These are phyloP conservation scores for Agrocybe chaxingu DNA, from an alignment of 768 basidiomycete genomes.

Conservation along the genomic window DNA sequence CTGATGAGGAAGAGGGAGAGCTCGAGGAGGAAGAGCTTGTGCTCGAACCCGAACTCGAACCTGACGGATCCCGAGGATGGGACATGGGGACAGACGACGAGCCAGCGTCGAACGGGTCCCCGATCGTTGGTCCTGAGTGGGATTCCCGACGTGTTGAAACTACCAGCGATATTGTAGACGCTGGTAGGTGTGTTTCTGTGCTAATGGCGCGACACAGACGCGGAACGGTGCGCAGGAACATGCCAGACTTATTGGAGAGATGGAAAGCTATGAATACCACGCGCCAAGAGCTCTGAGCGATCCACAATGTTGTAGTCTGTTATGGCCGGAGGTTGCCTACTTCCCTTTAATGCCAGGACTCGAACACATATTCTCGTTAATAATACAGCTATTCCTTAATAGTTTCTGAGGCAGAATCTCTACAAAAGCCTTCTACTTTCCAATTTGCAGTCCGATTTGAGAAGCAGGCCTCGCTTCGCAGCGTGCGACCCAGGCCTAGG, in stretches of 20 bases:
- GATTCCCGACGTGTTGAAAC: slow-evolving; percentile 3
- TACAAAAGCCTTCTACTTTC: neutral
- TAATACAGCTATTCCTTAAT: slow-evolving; percentile 1
- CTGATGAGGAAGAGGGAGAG: slow-evolving; percentile 5
- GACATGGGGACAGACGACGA: slow-evolving; percentile 13
- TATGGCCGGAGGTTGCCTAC: neutral
- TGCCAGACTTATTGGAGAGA: slow-evolving; percentile 2
- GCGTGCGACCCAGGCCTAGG: slow-evolving; percentile 20
- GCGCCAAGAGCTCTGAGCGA: too few relatives aligned
- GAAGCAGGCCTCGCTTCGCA: slow-evolving; percentile 11
- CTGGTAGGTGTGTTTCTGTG: slow-evolving; percentile 3
- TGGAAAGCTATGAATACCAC: neutral
- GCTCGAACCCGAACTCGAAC: slow-evolving; percentile 5
- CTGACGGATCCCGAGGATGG: slow-evolving; percentile 20
- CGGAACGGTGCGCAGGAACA: slow-evolving; percentile 19
- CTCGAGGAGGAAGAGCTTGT: slow-evolving; percentile 11
- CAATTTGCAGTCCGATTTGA: slow-evolving; percentile 14
- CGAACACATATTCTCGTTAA: too few relatives aligned
- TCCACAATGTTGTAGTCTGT: neutral
- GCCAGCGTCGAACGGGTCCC: slow-evolving; percentile 14
- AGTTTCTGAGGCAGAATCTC: slow-evolving; percentile 1
- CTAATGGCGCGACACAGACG: slow-evolving; percentile 13
- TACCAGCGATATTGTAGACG: slow-evolving; percentile 2
- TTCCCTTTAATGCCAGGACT: too few relatives aligned
- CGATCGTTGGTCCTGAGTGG: slow-evolving; percentile 10